Evolutionary conservation across 805 yeast genomes (phyloP).

Genomic region (Lachancea dasiensis): DNA sequence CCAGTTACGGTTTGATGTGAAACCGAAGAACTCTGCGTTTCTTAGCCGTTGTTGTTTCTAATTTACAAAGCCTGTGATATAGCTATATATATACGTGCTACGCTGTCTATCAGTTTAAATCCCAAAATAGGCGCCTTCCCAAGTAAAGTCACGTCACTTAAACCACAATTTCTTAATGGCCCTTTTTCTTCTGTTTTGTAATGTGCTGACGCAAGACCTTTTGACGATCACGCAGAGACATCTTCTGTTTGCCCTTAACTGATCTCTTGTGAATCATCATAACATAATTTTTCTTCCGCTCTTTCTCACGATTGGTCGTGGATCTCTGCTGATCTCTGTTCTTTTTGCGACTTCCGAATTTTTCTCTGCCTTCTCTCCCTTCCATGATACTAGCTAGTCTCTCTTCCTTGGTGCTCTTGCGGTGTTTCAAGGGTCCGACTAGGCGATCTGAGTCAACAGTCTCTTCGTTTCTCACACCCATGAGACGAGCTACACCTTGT

Average conservation of each 20-base stretch:
- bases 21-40: no score
- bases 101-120: no score
- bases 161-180: conserved; percentile 36
- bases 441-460: conserved; percentile 72
- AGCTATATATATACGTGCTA: no score
- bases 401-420: conserved; percentile 82
- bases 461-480: conserved; percentile 76
- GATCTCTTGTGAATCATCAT: conserved; percentile 96
- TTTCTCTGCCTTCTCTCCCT: conserved; percentile 90
- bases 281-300: conserved; percentile 95
- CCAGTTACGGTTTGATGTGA: no score
- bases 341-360: conserved; percentile 84
- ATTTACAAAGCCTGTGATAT: no score
- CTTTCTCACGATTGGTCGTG: conserved; percentile 93
- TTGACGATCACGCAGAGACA: conserved; percentile 88
- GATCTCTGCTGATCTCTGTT: conserved; percentile 71
- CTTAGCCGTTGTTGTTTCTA: no score
- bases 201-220: conserved; percentile 80
- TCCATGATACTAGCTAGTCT: conserved; percentile 80
- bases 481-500: conserved; percentile 77
- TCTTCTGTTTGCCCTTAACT: conserved; percentile 89
- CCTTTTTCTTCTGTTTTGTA: conserved; percentile 85
- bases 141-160: background rate
- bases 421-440: conserved; percentile 63
- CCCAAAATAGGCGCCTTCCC: no score